Percentiles rank a stretch among this genome's conserved stretches.
These are phyloP conservation scores for Sophora flavescens DNA, from an alignment of 306 rosid genomes.

Conservation along the genomic window DNA sequence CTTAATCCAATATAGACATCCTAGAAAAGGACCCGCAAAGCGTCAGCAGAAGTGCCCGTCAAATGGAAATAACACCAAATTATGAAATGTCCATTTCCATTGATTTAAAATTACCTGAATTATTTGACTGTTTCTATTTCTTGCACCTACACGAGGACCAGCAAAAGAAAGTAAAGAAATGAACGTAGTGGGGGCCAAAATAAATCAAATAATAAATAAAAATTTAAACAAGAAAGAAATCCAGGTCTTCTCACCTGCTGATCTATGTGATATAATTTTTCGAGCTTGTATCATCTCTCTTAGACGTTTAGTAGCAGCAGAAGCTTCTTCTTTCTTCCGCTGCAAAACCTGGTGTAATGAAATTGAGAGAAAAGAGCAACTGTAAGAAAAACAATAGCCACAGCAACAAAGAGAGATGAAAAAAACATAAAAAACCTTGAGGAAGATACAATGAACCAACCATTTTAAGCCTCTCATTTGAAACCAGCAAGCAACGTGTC, in stretches of 20 bases:
- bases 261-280: conserved; percentile 59
- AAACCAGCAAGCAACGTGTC: conserved; percentile 66
- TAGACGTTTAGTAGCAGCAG: conserved; percentile 69
- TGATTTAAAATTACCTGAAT: conserved; percentile 65
- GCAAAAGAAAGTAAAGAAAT: conserved; percentile 25
- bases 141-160: conserved; percentile 63
- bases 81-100: conserved; percentile 24
- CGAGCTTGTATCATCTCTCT: conserved; percentile 74
- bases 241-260: conserved; percentile 56
- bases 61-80: conserved; percentile 19
- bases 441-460: conserved; percentile 48
- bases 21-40: background rate
- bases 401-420: background rate
- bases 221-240: conserved; percentile 25
- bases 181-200: conserved; percentile 19
- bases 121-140: conserved; percentile 51
- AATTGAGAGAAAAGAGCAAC: conserved; percentile 36
- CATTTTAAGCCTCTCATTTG: conserved; percentile 80
- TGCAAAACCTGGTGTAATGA: conserved; percentile 73
- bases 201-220: conserved; percentile 5
- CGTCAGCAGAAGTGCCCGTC: conserved; percentile 4
- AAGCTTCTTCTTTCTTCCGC: conserved; percentile 89
- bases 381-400: conserved; percentile 15
- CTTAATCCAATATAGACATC: conserved; percentile 14
- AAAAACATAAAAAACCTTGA: background rate